Base-by-base conservation (phyloP, 805 yeast species). In the Schwanniomyces pseudopolymorphus region DNA sequence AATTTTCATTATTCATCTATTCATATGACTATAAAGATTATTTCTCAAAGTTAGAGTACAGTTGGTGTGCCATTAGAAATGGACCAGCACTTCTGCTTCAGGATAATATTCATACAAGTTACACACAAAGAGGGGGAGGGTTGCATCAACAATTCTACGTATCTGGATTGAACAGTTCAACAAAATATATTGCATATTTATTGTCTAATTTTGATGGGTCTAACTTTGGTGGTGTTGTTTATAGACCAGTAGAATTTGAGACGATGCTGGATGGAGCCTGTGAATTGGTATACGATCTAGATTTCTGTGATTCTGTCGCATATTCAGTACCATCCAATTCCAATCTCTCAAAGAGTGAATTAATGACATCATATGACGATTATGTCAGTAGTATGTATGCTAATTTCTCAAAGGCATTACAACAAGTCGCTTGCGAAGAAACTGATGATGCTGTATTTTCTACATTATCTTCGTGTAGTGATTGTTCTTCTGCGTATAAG, bases 281-380 rank as follows among this genome's bases (percentile, higher is more conserved):
- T 62, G 80, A 85, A 49, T 66, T 91, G 41, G 78, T 90, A 14
- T 89, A 80, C 60, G 86, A 81, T 48, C 71, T 92, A 48, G 83
- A 79, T 2, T 90, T 90, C 58, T 92, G 99, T 64, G 64, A 74
- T 25, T 79, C 80, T 39, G 95, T 92, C 20, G 94, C 96, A 1
- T 92, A 91, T 66, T 78, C 96, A 0, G 96, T 88, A 0, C 98
- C 98, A 0, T 73, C 48, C 46, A 37, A 51, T 25, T 22, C 40
- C 7, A 39, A 48, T 27, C 36, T 48, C 8, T 19, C 55, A 0
- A 55, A 49, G 26, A 40, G 41, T 3, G 62, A 56, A 2, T 52
- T 69, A 17, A 53, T 42, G 22, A 24, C 44, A 5, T 57, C 78
- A 16, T 92, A 89, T 59, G 97, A 92, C 59, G 57, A 69, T 36